These are phyloP conservation scores for Pseudocercospora musae DNA, from an alignment of 2,329 filamentous ascomycete genomes.

Conservation along the genomic window DNA sequence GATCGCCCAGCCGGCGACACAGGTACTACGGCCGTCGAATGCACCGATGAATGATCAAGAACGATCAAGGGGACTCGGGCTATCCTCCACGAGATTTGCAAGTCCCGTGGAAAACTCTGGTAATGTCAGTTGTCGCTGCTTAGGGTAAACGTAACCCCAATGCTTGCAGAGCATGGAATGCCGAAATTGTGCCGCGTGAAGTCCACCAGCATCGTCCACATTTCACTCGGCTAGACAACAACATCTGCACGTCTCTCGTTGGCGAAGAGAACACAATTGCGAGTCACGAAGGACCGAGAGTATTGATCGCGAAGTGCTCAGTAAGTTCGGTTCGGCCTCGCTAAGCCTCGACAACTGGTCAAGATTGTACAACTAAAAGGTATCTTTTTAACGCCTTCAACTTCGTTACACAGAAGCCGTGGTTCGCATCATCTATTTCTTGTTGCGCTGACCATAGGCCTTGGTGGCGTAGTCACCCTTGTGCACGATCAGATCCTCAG, in stretches of 20 bases:
- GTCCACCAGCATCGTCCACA: not conserved
- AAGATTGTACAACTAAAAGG: conserved; percentile 6
- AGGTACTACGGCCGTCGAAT: not conserved
- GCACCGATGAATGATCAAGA: not conserved
- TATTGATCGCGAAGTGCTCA: not conserved
- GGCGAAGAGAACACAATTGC: not conserved
- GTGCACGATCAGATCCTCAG: conserved; percentile 87
- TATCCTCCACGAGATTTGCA: not conserved
- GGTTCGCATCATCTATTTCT: conserved; percentile 13
- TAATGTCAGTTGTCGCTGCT: not conserved
- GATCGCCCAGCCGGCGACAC: too few species aligned
- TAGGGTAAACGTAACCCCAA: not conserved
- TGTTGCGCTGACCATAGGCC: conserved; percentile 71
- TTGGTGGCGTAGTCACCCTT: conserved; percentile 91
- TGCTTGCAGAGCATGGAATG: not conserved
- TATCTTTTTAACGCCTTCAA: conserved; percentile 13
- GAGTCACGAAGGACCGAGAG: not conserved
- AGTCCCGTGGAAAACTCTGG: not conserved
- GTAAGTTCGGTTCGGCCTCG: not conserved
- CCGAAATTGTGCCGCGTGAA: not conserved
- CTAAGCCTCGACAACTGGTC: not conserved
- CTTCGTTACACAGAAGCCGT: conserved; percentile 12
- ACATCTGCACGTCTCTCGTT: too few species aligned
- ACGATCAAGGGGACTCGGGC: too few species aligned
- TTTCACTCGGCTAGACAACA: not conserved